Percentiles rank a stretch among this genome's conserved stretches.
Evolutionary conservation across 2,329 filamentous ascomycete species (phyloP).

Genomic region (Talaromyces sp.): DNA sequence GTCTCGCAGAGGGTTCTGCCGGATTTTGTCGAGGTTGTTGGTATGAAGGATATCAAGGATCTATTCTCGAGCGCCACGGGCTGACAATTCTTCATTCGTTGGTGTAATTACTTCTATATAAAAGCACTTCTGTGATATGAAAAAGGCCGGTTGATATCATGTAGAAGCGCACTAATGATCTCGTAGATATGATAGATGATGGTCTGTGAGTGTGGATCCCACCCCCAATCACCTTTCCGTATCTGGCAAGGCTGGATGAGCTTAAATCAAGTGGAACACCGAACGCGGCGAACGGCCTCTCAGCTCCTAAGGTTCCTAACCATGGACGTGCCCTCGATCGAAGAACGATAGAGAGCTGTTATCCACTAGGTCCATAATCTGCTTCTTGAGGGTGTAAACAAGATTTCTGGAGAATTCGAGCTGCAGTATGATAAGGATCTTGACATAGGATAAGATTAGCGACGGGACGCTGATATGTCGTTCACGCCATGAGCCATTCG

Average conservation of each 20-base stretch:
- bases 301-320: background rate
- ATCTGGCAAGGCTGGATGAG: conserved; percentile 6
- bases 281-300: too few relatives aligned
- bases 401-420: background rate
- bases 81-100: background rate
- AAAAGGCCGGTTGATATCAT: background rate
- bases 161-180: background rate
- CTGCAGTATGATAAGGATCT: background rate
- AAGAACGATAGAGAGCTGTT: background rate
- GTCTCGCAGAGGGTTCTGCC: background rate
- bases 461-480: background rate
- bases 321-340: background rate
- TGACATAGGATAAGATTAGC: background rate
- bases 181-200: background rate
- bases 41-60: background rate
- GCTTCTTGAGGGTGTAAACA: background rate
- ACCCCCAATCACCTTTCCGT: background rate
- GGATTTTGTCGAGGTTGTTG: background rate
- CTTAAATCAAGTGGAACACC: conserved; percentile 11
- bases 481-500: background rate
- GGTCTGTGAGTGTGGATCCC: conserved; percentile 8
- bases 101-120: background rate
- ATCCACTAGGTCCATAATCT: background rate
- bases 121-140: background rate
- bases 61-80: background rate